Evolutionary conservation across 441 rosid species (phyloP), one percentile per base, ranked within the genome.

Genomic region (Croton laevigatus): DNA sequence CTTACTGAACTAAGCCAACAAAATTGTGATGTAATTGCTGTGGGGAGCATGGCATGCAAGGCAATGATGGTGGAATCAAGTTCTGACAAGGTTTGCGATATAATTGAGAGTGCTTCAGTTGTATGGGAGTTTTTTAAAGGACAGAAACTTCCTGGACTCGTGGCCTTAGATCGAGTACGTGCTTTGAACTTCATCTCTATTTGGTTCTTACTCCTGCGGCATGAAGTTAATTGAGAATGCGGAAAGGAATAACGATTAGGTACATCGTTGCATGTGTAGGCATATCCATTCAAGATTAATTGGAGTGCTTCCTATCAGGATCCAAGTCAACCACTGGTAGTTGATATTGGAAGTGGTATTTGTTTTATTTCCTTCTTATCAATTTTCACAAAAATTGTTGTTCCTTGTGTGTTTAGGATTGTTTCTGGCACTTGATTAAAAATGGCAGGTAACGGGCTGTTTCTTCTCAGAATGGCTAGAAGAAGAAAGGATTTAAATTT

Each of bases 311-410:
- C 76, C 45, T 86, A 81, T 63, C 44, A 13, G 44, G 72, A 85
- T 76, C 80, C 88, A 38, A 68, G 82, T 71, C 85, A 73, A 68
- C 88, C 90, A 34, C 81, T 90, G 83, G 81, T 83, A 32, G 89
- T 90, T 72, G 96, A 88, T 79, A 80, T 88, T 75, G 91, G 96
- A 84, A 81, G 93, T 45, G 93, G 93, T 88, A 82, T 64, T 52
- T 20, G 23, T 62, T 73, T 62, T 22, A 52, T 66, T 46, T 44
- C 65, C 78, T 48, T 59, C 38, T n/a, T 54, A 23, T 52, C 19
- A 13, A 49, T 9, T 9, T 13, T 34, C 45, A 49, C 61, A 16
- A 27, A 51, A 55, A 62, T 65, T 23, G 16, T 71, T 73, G 23
- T 60, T 51, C 60, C 14, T 40, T 64, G 44, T 62, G 17, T 27